Conservation (phyloP, 2,329 filamentous ascomycete genomes). For the Monosporascus cannonballus region DNA sequence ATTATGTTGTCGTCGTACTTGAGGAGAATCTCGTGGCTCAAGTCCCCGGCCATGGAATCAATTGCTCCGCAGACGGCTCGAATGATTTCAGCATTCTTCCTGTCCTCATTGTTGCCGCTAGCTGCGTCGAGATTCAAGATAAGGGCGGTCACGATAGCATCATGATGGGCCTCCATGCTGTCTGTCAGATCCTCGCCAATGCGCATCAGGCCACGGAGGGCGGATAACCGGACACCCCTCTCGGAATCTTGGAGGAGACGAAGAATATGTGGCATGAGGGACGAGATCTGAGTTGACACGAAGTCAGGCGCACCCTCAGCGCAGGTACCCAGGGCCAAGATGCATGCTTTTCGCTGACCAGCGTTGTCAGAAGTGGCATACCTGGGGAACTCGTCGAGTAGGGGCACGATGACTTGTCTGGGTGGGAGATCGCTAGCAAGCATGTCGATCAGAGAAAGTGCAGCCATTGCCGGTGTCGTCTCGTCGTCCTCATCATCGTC, state of each 20-base stretch:
- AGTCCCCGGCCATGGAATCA: conserved; percentile 81
- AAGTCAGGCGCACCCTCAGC: conserved; percentile 97
- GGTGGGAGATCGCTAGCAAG: conserved; percentile 84
- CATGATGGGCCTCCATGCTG: conserved; percentile 80
- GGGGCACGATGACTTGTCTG: conserved; percentile 86
- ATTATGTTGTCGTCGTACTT: conserved; percentile 79
- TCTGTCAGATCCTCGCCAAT: conserved; percentile 91
- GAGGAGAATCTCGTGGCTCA: conserved; percentile 74
- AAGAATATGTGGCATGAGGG: conserved; percentile 79
- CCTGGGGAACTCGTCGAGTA: conserved; percentile 77
- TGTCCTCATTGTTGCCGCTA: conserved; percentile 59
- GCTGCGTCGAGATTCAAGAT: conserved; percentile 86
- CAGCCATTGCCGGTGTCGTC: conserved; percentile 76
- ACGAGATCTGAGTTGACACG: conserved; percentile 83
- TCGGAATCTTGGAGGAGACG: conserved; percentile 80
- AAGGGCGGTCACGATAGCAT: conserved; percentile 74
- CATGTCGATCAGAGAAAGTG: conserved; percentile 82
- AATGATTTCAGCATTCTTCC: conserved; percentile 78
- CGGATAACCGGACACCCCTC: conserved; percentile 76
- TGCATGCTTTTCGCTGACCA: conserved; percentile 80
- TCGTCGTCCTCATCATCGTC: conserved; percentile 76
- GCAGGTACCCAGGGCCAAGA: conserved; percentile 86
- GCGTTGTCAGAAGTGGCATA: conserved; percentile 72
- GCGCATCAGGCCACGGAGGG: conserved; percentile 80
- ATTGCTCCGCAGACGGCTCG: conserved; percentile 85